Conservation (phyloP, 306 rosid species). For the Prunus mira region DNA sequence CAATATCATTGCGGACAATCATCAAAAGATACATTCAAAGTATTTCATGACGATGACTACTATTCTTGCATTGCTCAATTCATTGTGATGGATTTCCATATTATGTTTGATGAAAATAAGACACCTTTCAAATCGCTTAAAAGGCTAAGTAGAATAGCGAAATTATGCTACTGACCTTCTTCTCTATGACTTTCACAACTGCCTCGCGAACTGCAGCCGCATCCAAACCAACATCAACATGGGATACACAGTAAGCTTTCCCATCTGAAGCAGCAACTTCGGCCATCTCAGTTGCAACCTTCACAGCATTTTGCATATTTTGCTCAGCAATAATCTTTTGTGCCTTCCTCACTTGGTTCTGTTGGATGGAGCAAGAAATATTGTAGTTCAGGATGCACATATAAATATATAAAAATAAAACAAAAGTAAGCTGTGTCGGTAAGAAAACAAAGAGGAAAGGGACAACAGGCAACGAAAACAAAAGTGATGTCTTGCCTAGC, state of each 20-base stretch:
- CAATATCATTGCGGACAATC: neutral
- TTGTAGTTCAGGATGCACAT: neutral
- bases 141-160: slow-evolving; percentile 6
- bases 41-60: neutral
- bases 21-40: neutral
- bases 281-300: slow-evolving; percentile 61
- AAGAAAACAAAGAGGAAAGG: slow-evolving; percentile 9
- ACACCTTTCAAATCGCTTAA: neutral
- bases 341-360: slow-evolving; percentile 79
- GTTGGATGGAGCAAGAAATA: neutral
- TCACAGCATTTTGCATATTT: slow-evolving; percentile 73
- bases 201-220: slow-evolving; percentile 97
- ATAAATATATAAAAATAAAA: neutral
- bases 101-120: neutral
- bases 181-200: slow-evolving; percentile 66
- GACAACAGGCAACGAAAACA: neutral
- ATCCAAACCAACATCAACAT: slow-evolving; percentile 85
- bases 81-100: neutral
- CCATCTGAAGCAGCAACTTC: slow-evolving; percentile 67
- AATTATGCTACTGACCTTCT: slow-evolving; percentile 55
- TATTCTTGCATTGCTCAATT: neutral
- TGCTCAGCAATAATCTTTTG: slow-evolving; percentile 88
- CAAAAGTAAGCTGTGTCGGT: neutral
- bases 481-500: neutral
- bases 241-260: slow-evolving; percentile 68